Evolutionary conservation across 495 filamentous ascomycete species (phyloP), one percentile per base, ranked within the genome.

Genomic region (Lophium mytilinum): DNA sequence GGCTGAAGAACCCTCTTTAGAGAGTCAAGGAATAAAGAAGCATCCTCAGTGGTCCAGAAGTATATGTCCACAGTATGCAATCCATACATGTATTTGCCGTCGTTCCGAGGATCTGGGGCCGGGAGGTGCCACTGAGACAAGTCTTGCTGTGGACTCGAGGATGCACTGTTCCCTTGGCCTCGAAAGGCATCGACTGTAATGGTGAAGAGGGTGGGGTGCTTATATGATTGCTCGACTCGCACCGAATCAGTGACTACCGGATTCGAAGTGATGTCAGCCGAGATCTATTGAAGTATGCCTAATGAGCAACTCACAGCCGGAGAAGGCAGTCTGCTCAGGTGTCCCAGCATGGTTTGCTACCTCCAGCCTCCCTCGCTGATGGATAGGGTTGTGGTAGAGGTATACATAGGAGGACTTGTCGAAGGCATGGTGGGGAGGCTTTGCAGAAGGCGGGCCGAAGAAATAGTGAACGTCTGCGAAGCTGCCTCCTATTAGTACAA

Each of bases 391-490:
- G 62, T 89, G 83, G 69, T 90, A 91, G 24, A 96, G 72, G 68
- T 95, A 96, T 39, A 96, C 75, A 63, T 95, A 95, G 12, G 89
- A 95, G 48, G 82, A 82, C 66, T 91, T 91, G 67, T 91, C 87
- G 71, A 96, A 96, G 24, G 90, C 83, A 70, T 95, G 88, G 66
- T 91, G 85, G 30, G 79, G 77, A 10, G 88, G 88, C 50, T 82
- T 86, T 19, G 78, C 74, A 1, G 80, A 79, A 2, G 89, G 87
- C 15, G 79, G 76, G 9, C 83, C 78, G 72, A 95, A 94, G 68
- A 84, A 95, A 70, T 92, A 96, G 72, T 95, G 90, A 43, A 94
- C 76, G 68, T 96, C 90, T 17, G 83, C 89, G 67, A 90, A 94
- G 65, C 90, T 96, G 70, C 41, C 14, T 17, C 30, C n/a, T 35